Evolutionary conservation across 176 grass and related monocot genomes (phyloP), one percentile per base, ranked within the genome.

Genomic region (Zoysia pacifica): DNA sequence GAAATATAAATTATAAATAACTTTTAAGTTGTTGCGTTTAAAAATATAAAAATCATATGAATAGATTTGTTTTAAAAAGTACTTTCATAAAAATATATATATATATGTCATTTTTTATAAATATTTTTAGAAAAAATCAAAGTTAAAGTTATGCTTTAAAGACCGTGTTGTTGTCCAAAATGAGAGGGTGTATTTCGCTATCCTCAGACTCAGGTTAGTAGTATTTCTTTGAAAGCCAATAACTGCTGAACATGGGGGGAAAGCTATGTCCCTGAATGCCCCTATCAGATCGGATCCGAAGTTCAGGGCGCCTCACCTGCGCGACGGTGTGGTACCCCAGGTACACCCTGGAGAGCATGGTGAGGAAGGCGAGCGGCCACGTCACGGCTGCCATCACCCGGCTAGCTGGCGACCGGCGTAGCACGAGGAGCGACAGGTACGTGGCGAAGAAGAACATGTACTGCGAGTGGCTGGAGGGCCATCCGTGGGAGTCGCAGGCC

Each of bases 401-500:
- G 37, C 66, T 66, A 42, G 62, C 83, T 7, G 48, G 51, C 45
- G 83, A 67, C 0, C 81, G 74, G 14, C 65, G 49, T 72, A 93
- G 72, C 48, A 82, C 71, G 47, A 99, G 88, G 43, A 99, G 83
- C 47, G 96, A 89, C 47, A 95, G 84, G 62, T 95, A 99, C 70
- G 90, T 86, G 61, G 96, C 90, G 63, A 99, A 99, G 93, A 99
- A 99, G 86, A 99, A 95, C 81, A 66, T 91, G 82, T 95, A 99
- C 88, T 99, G 96, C 44, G 96, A 85, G 80, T 99, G 96, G 59
- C 90, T 93, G 36, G 96, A 99, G 6, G 96, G 96, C 96, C 92
- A 99, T 0, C 96, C 96, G 63, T 93, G 92, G 75, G 96, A 99
- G 59, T 95, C 96, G 72, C 96, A 99, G 7, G 85, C 85, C 86